A percentile compares a stretch with the other conserved stretches of the same genome.
Evolutionary conservation across 2,329 filamentous ascomycete genomes (phyloP).

Genomic region (Monosporascus sp.): DNA sequence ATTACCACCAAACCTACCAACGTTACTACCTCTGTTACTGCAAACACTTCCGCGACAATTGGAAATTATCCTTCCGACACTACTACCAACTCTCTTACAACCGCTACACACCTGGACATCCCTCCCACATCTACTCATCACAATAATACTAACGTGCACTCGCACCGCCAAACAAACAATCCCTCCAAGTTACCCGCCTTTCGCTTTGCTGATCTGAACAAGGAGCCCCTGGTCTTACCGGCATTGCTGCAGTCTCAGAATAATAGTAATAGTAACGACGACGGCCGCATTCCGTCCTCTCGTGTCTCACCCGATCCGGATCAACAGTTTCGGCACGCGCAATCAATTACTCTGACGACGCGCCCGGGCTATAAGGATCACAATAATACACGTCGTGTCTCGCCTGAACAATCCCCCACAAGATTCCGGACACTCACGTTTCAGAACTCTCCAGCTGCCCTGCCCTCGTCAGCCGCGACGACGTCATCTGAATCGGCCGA

Average conservation of each 20-base stretch:
- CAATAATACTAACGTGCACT: slow-evolving; percentile 27
- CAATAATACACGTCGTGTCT: slow-evolving; percentile 21
- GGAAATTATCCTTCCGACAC: not conserved
- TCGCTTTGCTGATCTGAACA: slow-evolving; percentile 45
- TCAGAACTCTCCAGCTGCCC: slow-evolving; percentile 25
- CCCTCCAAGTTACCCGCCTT: slow-evolving; percentile 51
- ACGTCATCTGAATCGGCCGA: slow-evolving; percentile 18
- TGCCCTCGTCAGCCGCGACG: slow-evolving; percentile 17
- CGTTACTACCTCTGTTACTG: not conserved
- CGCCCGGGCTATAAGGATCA: slow-evolving; percentile 13
- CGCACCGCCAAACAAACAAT: slow-evolving; percentile 48
- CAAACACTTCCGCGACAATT: too few relatives aligned
- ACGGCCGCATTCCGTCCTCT: slow-evolving; percentile 31
- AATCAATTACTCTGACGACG: slow-evolving; percentile 15
- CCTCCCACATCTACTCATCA: slow-evolving; percentile 5
- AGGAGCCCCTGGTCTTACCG: slow-evolving; percentile 29
- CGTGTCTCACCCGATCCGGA: slow-evolving; percentile 32
- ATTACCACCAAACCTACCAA: not conserved
- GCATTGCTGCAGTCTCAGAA: slow-evolving; percentile 27
- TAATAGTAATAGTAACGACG: slow-evolving; percentile 3
- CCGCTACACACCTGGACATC: not conserved
- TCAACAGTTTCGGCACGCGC: slow-evolving; percentile 19
- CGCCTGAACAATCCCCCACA: slow-evolving; percentile 13
- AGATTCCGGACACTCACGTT: slow-evolving; percentile 24
- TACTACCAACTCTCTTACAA: not conserved